Evolutionary conservation across 805 yeast species (phyloP), one percentile per base, ranked within the genome.

Genomic region (Yamadazyma tumulicola): DNA sequence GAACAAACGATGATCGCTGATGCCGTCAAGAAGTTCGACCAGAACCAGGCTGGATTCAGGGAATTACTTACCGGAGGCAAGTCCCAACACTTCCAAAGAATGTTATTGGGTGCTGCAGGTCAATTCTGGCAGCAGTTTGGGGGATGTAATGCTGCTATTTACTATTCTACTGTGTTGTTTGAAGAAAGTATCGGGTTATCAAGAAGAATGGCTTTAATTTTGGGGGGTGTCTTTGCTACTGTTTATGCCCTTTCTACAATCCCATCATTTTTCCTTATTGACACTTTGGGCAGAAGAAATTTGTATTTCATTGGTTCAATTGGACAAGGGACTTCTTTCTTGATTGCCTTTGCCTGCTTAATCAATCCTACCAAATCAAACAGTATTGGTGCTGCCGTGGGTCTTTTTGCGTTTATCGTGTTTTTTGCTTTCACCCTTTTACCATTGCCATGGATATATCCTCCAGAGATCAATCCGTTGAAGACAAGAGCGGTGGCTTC

Each of bases 91-190:
- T 59, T 77, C 47, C 73, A 70, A 52, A 62, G 69, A 58, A 55
- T 62, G 59, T n/a, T 51, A 28, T 79, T 91, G 9, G 94, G 94
- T 40, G 71, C 80, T 38, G 60, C 71, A 2, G 49, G 84, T 20
- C 95, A 86, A 60, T 80, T 85, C 13, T 69, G 86, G 53, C 97
- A 91, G 62, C 97, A 89, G 64, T 78, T 87, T 52, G 79, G 95
- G 11, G 97, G 97, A 39, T 81, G 87, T 48, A 88, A 88, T 64
- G 87, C 88, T 54, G 85, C 87, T 41, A 86, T 89, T 53, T 89
- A 89, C 62, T 89, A 83, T 55, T 95, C 96, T 15, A 87, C 91
- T 16, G 73, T 79, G 46, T 84, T 87, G 59, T 87, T 88, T 58
- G 74, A 75, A 38, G 71, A 66, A 41, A 73, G 87, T 1, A 71